These are phyloP conservation scores for Cardamine resedifolia DNA, from an alignment of 345 rosid genomes.

Conservation along the genomic window DNA sequence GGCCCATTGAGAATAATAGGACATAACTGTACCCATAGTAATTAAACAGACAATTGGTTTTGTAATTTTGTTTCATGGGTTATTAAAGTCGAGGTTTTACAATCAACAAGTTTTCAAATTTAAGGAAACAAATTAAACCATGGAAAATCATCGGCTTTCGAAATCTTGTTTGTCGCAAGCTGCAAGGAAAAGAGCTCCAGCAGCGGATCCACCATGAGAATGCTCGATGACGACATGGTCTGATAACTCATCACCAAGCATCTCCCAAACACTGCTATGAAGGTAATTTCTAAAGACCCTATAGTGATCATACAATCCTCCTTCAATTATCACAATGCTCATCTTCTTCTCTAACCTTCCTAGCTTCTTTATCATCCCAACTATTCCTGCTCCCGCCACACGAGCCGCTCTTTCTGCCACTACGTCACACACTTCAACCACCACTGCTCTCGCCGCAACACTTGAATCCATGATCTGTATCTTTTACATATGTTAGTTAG, in stretches of 20 bases:
- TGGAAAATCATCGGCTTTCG: neutral
- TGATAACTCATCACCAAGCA: slow-evolving; percentile 62
- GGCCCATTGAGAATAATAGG: slow-evolving; percentile 22
- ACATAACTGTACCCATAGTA: neutral
- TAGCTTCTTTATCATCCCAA: slow-evolving; percentile 65
- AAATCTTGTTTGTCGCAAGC: slow-evolving; percentile 21
- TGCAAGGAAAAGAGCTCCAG: slow-evolving; percentile 61
- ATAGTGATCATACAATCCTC: slow-evolving; percentile 66
- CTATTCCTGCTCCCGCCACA: slow-evolving; percentile 59
- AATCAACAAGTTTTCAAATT: too few relatives aligned
- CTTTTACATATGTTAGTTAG: neutral
- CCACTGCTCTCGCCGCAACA: slow-evolving; percentile 48
- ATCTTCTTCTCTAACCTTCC: slow-evolving; percentile 53
- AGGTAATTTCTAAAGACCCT: slow-evolving; percentile 61
- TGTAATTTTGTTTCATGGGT: too few relatives aligned
- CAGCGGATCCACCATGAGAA: slow-evolving; percentile 59
- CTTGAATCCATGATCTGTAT: slow-evolving; percentile 50
- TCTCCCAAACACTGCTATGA: slow-evolving; percentile 65
- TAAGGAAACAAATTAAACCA: neutral
- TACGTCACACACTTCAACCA: slow-evolving; percentile 61
- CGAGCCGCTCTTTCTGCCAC: slow-evolving; percentile 70
- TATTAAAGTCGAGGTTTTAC: too few relatives aligned
- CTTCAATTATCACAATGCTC: slow-evolving; percentile 58
- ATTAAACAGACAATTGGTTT: neutral
- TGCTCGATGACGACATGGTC: slow-evolving; percentile 53